These are phyloP conservation scores for Lachancea kluyveri DNA, from an alignment of 805 yeast genomes.

Conservation along the genomic window DNA sequence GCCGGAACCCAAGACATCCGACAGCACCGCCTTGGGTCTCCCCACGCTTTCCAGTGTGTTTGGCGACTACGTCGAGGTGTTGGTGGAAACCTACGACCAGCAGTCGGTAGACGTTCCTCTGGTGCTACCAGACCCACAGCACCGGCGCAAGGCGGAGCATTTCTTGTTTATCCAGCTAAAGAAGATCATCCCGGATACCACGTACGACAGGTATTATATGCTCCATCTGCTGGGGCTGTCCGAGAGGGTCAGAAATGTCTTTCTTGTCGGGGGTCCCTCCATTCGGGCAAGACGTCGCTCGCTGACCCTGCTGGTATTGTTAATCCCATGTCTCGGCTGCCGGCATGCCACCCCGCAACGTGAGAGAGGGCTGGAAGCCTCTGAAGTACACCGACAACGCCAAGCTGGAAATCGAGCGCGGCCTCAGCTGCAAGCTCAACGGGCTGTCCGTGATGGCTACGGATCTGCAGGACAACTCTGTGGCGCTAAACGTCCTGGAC, in stretches of 20 bases:
- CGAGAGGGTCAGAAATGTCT: conserved; percentile 63
- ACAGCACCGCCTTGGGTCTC: neutral
- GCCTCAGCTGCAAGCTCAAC: conserved; percentile 56
- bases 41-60: conserved; percentile 34
- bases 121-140: conserved; percentile 44
- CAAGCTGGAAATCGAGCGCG: conserved; percentile 62
- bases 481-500: conserved; percentile 62
- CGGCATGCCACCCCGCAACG: too few species aligned
- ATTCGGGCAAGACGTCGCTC: conserved; percentile 82
- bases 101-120: conserved; percentile 58
- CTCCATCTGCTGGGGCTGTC: conserved; percentile 45
- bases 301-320: conserved; percentile 64
- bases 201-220: conserved; percentile 60
- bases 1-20: too few species aligned
- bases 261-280: conserved; percentile 73
- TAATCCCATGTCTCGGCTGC: too few species aligned
- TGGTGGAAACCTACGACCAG: conserved; percentile 47
- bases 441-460: conserved; percentile 57
- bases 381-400: conserved; percentile 68
- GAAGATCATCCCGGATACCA: conserved; percentile 46
- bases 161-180: conserved; percentile 14
- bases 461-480: conserved; percentile 47
- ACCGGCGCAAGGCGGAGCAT: conserved; percentile 28
- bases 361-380: conserved; percentile 37
- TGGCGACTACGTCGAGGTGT: conserved; percentile 60